A percentile compares a stretch with the other conserved stretches of the same genome.
phyloP scores from a whole-genome alignment of 192 early-diverging fungal genomes.

The Lunasporangiospora selenospora region DNA sequence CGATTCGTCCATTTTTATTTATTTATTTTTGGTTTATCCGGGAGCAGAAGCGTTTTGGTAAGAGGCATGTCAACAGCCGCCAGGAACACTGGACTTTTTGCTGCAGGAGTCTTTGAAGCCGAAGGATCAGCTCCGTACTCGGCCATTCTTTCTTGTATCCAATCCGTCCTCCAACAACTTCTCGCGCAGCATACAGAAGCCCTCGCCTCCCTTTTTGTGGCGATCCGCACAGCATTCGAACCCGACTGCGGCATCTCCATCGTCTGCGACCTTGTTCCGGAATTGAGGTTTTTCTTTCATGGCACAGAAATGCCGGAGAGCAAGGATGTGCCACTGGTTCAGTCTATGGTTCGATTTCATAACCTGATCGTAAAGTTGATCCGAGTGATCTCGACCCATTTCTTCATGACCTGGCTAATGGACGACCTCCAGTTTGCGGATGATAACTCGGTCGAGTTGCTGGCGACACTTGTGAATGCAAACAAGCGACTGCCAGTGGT shows the following conservation, averaged over 20 bases:
- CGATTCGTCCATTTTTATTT: too few species aligned
- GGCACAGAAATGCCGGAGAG: slow-evolving; percentile 34
- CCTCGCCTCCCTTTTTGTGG: slow-evolving; percentile 29
- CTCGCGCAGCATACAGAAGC: slow-evolving; percentile 37
- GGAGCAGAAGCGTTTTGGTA: slow-evolving; percentile 30
- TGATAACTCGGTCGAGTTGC: slow-evolving; percentile 31
- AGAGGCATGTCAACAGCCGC: slow-evolving; percentile 33
- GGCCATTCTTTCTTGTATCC: slow-evolving; percentile 36
- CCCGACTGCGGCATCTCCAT: slow-evolving; percentile 39
- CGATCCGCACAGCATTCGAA: slow-evolving; percentile 41
- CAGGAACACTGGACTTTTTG: slow-evolving; percentile 34
- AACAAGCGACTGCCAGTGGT: slow-evolving; percentile 44
- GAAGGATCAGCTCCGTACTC: slow-evolving; percentile 24
- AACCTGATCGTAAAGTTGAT: slow-evolving; percentile 37
- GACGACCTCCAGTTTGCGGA: slow-evolving; percentile 44
- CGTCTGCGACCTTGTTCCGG: slow-evolving; percentile 41
- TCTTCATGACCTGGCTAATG: slow-evolving; percentile 49
- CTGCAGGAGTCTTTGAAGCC: slow-evolving; percentile 31
- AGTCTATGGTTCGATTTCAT: slow-evolving; percentile 40
- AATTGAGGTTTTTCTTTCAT: slow-evolving; percentile 34
- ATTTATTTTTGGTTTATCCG: too few species aligned
- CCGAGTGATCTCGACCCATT: slow-evolving; percentile 47
- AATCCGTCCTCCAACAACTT: slow-evolving; percentile 40
- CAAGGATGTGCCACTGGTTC: slow-evolving; percentile 31
- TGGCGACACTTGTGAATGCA: slow-evolving; percentile 39